Percentiles rank a stretch among this genome's conserved stretches.
Conservation (phyloP, 2,329 filamentous ascomycete genomes). For the Curvularia spicifera region DNA sequence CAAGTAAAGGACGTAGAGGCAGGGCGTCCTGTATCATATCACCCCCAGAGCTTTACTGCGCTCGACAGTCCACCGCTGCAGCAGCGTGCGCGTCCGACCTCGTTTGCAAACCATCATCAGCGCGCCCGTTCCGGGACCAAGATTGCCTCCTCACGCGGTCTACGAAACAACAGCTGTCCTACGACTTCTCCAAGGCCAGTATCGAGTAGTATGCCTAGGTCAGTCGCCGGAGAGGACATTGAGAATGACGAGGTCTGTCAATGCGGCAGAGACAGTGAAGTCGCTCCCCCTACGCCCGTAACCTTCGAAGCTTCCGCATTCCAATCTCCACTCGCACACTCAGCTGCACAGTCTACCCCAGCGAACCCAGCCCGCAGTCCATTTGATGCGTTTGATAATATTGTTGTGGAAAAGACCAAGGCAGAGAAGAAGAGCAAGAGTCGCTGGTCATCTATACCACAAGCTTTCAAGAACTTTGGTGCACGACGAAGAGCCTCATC, state of each 20-base stretch:
- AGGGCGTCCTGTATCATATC: slow-evolving; percentile 24
- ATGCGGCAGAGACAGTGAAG: slow-evolving; percentile 25
- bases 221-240: slow-evolving; percentile 32
- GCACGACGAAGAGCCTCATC: slow-evolving; percentile 24
- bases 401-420: slow-evolving; percentile 13
- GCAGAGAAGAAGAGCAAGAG: slow-evolving; percentile 30
- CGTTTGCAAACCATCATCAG: slow-evolving; percentile 34
- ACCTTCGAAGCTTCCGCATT: slow-evolving; percentile 15
- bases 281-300: slow-evolving; percentile 29
- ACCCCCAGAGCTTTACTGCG: slow-evolving; percentile 23
- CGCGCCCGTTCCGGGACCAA: slow-evolving; percentile 35
- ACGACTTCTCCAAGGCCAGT: slow-evolving; percentile 31
- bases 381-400: slow-evolving; percentile 5
- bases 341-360: slow-evolving; percentile 18
- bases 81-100: slow-evolving; percentile 32
- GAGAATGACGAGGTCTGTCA: slow-evolving; percentile 30
- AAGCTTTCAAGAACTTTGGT: slow-evolving; percentile 30
- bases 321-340: slow-evolving; percentile 12
- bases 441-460: slow-evolving; percentile 36
- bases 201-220: slow-evolving; percentile 25
- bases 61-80: slow-evolving; percentile 27
- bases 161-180: slow-evolving; percentile 34
- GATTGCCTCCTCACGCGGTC: slow-evolving; percentile 40
- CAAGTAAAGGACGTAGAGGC: slow-evolving; percentile 3
- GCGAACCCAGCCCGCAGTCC: slow-evolving; percentile 18